Conservation (phyloP, 2,329 filamentous ascomycete genomes). For the Aspergillus sclerotialis region DNA sequence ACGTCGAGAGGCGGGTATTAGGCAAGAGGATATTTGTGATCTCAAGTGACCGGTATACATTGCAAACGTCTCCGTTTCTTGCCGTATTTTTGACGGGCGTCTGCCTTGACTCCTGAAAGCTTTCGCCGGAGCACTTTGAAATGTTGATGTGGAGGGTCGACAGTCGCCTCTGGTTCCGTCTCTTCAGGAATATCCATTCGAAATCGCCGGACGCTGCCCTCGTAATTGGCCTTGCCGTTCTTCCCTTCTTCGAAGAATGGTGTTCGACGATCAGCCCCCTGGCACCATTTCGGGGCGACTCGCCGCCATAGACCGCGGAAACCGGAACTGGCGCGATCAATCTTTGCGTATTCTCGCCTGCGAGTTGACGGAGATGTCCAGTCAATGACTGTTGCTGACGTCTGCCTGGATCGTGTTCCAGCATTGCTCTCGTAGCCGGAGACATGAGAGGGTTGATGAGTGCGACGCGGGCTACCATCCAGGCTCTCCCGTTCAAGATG, state of each 20-base stretch:
- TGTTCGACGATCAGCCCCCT: conserved; percentile 22
- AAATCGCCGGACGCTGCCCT: conserved; percentile 40
- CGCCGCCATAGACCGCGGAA: conserved; percentile 36
- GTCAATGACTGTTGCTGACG: conserved; percentile 37
- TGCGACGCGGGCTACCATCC: conserved; percentile 2
- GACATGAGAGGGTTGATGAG: not conserved
- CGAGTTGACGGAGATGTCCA: conserved; percentile 41
- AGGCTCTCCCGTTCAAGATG: not conserved
- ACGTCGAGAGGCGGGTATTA: no score
- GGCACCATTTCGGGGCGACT: conserved; percentile 36
- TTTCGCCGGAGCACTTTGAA: no score
- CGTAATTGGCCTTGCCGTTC: conserved; percentile 30
- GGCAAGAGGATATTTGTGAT: no score
- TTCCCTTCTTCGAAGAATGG: conserved; percentile 38
- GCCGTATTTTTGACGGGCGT: no score
- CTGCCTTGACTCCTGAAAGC: no score
- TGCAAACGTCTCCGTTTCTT: no score
- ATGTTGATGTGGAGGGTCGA: no score
- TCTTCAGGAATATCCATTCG: conserved; percentile 37
- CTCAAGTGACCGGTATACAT: no score
- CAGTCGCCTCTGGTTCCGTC: no score
- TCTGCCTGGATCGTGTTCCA: conserved; percentile 11
- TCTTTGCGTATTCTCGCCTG: conserved; percentile 46
- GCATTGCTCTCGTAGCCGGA: conserved; percentile 4
- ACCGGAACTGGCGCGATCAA: conserved; percentile 39